Evolutionary conservation across 495 filamentous ascomycete genomes (phyloP).

Genomic region (Thozetella sp.): DNA sequence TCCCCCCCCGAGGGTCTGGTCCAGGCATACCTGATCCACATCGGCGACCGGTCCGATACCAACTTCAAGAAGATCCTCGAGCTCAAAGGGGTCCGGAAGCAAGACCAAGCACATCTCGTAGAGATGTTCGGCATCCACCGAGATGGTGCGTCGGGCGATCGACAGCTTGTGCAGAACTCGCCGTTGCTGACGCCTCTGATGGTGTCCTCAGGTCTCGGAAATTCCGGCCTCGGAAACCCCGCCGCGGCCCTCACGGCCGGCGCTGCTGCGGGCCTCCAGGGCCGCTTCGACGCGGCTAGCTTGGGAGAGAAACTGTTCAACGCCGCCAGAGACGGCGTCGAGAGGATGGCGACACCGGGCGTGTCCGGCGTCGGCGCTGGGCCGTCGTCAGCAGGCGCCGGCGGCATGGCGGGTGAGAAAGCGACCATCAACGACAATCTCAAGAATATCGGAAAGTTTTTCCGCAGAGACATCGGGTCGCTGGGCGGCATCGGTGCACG

Average conservation of each 20-base stretch:
- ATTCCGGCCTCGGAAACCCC: slow-evolving; percentile 37
- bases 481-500: slow-evolving; percentile 64
- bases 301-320: slow-evolving; percentile 76
- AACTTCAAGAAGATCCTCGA: slow-evolving; percentile 98
- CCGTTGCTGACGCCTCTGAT: slow-evolving; percentile 65
- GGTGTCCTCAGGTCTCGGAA: slow-evolving; percentile 34
- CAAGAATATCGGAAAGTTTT: slow-evolving; percentile 95
- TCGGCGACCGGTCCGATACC: slow-evolving; percentile 83
- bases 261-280: slow-evolving; percentile 41
- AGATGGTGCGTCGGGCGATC: slow-evolving; percentile 59
- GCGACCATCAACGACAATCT: slow-evolving; percentile 84
- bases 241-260: slow-evolving; percentile 33
- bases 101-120: slow-evolving; percentile 79
- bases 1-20: slow-evolving; percentile 91
- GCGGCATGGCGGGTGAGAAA: slow-evolving; percentile 67
- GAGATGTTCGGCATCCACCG: slow-evolving; percentile 89
- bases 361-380: slow-evolving; percentile 49
- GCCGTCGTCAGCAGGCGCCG: slow-evolving; percentile 57
- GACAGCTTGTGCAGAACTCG: slow-evolving; percentile 57
- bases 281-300: slow-evolving; percentile 77
- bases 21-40: slow-evolving; percentile 94
- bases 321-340: slow-evolving; percentile 88
- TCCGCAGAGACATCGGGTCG: slow-evolving; percentile 82
- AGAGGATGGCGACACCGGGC: slow-evolving; percentile 71
- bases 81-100: slow-evolving; percentile 82